A percentile compares a stretch with the other conserved stretches of the same genome.
Conservation (phyloP, 176 grass and related monocot genomes). For the Musa troglodytarum region DNA sequence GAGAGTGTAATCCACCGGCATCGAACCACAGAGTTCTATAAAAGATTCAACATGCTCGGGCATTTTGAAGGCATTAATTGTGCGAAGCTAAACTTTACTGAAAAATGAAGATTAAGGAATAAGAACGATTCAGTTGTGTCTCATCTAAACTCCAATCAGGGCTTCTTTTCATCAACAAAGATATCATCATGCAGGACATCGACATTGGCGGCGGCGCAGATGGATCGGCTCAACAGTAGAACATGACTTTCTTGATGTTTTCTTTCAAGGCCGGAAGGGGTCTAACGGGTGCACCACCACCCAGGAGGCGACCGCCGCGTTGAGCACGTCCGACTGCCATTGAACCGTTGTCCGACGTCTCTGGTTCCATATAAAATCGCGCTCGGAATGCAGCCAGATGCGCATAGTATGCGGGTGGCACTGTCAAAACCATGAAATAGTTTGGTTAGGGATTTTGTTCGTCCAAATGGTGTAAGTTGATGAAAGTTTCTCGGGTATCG, state of each 20-base stretch:
- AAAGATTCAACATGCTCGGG: too few relatives aligned
- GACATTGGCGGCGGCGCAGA: too few relatives aligned
- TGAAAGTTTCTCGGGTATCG: not conserved
- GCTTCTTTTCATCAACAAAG: too few relatives aligned
- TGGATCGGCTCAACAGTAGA: conserved; percentile 48
- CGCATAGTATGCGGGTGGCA: conserved; percentile 81
- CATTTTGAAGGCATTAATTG: too few relatives aligned
- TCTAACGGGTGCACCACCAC: conserved; percentile 33
- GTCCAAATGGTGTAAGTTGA: not conserved
- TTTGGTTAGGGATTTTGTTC: not conserved
- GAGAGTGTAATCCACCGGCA: too few relatives aligned
- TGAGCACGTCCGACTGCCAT: conserved; percentile 18
- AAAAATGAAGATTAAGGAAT: too few relatives aligned
- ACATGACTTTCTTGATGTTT: conserved; percentile 81
- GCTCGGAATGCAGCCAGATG: conserved; percentile 78
- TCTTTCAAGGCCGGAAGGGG: conserved; percentile 73
- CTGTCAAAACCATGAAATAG: conserved; percentile 23
- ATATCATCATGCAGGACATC: too few relatives aligned
- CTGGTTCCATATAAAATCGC: conserved; percentile 78
- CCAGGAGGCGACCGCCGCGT: conserved; percentile 13
- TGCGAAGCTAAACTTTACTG: too few relatives aligned
- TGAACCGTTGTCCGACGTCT: conserved; percentile 51
- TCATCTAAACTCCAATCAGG: too few relatives aligned
- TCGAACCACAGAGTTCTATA: too few relatives aligned
- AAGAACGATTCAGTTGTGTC: too few relatives aligned